These are phyloP conservation scores for Stromatinia cepivora DNA, from an alignment of 2,329 filamentous ascomycete species.

Conservation along the genomic window DNA sequence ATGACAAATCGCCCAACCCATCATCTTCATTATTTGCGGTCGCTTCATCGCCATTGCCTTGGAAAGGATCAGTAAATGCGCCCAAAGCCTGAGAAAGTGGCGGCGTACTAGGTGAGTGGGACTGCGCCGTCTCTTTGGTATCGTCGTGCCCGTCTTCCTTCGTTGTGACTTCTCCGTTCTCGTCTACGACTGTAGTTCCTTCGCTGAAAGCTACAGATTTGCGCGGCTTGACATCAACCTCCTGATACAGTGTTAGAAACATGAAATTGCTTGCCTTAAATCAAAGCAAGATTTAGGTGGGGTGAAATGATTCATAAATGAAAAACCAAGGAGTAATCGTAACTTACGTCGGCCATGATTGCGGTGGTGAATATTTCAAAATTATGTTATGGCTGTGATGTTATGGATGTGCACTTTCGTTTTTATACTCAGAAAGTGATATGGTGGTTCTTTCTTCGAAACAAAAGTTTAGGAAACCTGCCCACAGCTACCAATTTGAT, in stretches of 20 bases:
- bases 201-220: constrained; percentile 95
- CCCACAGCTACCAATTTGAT: constrained; percentile 1
- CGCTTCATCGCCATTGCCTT: constrained; percentile 43
- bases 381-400: not conserved
- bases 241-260: constrained; percentile 30
- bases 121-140: constrained; percentile 77
- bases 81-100: constrained; percentile 55
- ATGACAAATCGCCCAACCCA: constrained; percentile 50
- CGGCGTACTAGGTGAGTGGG: constrained; percentile 70
- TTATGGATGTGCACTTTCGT: not conserved
- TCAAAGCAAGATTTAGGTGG: constrained; percentile 19
- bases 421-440: constrained; percentile 5
- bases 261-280: constrained; percentile 20
- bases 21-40: constrained; percentile 21
- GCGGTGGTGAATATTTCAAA: not conserved
- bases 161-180: constrained; percentile 81
- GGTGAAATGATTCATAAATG: constrained; percentile 14
- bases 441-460: constrained; percentile 2
- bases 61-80: constrained; percentile 53
- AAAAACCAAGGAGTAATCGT: not conserved
- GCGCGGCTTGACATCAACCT: constrained; percentile 60
- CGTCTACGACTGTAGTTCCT: constrained; percentile 82
- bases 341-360: constrained; percentile 26
- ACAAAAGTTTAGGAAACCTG: not conserved
- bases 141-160: constrained; percentile 69